Base-by-base conservation (phyloP, 768 basidiomycete species). In the Boletus pseudopeckii region DNA sequence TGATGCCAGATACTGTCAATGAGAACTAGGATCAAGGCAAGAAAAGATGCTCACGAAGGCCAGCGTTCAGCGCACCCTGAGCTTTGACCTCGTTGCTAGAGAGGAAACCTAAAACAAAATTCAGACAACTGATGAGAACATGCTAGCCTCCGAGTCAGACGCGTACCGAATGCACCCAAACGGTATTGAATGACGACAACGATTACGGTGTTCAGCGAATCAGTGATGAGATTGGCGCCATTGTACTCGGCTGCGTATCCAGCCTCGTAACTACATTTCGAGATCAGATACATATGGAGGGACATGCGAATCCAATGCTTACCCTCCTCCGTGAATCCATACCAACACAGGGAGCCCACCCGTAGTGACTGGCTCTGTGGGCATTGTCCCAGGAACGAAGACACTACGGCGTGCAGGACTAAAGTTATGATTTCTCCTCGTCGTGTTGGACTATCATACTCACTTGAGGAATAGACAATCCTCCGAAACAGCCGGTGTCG, bases 281-380 rank as follows among this genome's bases (percentile, higher is more conserved):
- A 48, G 7, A 39, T 51, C 8, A 47, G 33, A 30, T 7, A n/a
- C 1, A 13, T 20, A 13, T 15, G 9, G 1, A 5, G 0, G 20
- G 8, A 15, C 6, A 24, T 14, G 18, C 2, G 3, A 3, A 38
- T 44, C 7, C 18, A 24, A 34, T 1, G 3, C 62, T 17, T 47
- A 70, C 68, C 68, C 72, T 56, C 71, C 73, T 33, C 74, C 73
- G 34, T 74, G 72, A 46, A 74, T 68, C 64, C 66, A 74, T 10
- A 73, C 63, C 26, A 74, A 44, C 11, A 73, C 71, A 5, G 73
- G 73, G 7, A 68, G 56, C 24, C 52, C 53, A 1, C 50, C 51
- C 1, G 20, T 15, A 7, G 41, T 28, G 20, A 44, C 18, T 6
- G 56, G 42, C 20, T 52, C 32, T 18, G 24, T 7, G 15, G 47